A percentile compares a stretch with the other conserved stretches of the same genome.
Conservation (phyloP, 768 basidiomycete species). For the Boletus eberwhitei region DNA sequence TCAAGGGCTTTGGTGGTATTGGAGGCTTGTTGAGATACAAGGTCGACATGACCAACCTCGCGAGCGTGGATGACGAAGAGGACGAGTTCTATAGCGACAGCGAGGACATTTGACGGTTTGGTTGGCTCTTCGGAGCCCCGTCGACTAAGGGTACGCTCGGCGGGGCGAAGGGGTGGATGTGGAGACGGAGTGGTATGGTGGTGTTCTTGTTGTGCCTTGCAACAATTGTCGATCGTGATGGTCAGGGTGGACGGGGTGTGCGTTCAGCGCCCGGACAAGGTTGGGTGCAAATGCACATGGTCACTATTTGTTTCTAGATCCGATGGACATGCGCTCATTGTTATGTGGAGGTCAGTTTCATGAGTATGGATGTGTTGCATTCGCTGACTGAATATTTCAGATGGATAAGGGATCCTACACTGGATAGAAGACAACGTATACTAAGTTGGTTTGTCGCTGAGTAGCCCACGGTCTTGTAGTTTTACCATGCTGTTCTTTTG, state of each 20-base stretch:
- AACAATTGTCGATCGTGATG: background rate
- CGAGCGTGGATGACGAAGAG: slow-evolving; percentile 68
- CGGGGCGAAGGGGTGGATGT: slow-evolving; percentile 48
- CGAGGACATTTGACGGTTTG: slow-evolving; percentile 80
- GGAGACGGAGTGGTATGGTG: slow-evolving; percentile 1
- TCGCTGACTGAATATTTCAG: slow-evolving; percentile 10
- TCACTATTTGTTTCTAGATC: slow-evolving; percentile 10
- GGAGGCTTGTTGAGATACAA: slow-evolving; percentile 96
- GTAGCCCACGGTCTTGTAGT: slow-evolving; percentile 30
- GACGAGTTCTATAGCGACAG: slow-evolving; percentile 81
- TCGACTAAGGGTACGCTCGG: slow-evolving; percentile 61
- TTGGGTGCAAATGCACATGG: slow-evolving; percentile 4
- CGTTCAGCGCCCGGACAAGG: slow-evolving; percentile 9
- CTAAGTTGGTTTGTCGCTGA: slow-evolving; percentile 19
- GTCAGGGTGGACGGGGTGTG: slow-evolving; percentile 1
- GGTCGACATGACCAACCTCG: slow-evolving; percentile 88
- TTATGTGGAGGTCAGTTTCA: slow-evolving; percentile 22
- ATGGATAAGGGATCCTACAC: slow-evolving; percentile 1
- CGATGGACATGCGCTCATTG: slow-evolving; percentile 8
- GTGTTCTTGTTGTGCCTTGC: slow-evolving; percentile 6
- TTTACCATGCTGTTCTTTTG: slow-evolving; percentile 22
- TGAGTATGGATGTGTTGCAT: background rate
- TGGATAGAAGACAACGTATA: slow-evolving; percentile 14
- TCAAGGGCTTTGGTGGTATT: slow-evolving; percentile 98
- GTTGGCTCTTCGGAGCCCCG: slow-evolving; percentile 84